phyloP scores from a whole-genome alignment of 73 alveolate genomes.

The Blepharisma japonicum region DNA sequence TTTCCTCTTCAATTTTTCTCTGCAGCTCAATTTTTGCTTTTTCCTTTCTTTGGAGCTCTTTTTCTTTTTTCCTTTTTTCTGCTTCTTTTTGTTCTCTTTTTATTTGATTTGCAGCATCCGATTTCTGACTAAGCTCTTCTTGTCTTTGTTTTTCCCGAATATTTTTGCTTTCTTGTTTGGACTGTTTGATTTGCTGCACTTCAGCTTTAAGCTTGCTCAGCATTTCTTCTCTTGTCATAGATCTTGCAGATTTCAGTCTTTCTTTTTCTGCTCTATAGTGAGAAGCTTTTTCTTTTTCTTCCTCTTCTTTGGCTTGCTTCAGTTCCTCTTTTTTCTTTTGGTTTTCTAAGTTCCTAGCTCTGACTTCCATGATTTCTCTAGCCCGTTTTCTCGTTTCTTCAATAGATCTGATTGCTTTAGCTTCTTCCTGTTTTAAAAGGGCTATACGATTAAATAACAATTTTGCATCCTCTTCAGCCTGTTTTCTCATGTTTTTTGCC shows the following conservation, averaged over 20 bases:
- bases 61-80: slow-evolving; percentile 36
- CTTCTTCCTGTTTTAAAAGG: slow-evolving; percentile 39
- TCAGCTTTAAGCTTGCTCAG: not conserved
- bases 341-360: slow-evolving; percentile 33
- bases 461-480: slow-evolving; percentile 41
- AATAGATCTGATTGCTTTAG: slow-evolving; percentile 41
- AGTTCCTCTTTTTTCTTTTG: not conserved
- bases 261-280: not conserved
- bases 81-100: slow-evolving; percentile 35
- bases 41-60: slow-evolving; percentile 24
- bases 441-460: slow-evolving; percentile 45
- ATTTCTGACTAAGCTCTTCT: not conserved
- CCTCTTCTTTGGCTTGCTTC: not conserved
- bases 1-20: slow-evolving; percentile 35
- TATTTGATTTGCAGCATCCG: not conserved
- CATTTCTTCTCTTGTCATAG: not conserved
- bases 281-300: not conserved
- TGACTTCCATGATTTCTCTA: slow-evolving; percentile 38
- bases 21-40: slow-evolving; percentile 35
- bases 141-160: not conserved
- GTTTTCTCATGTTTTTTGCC: not conserved
- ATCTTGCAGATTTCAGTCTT: not conserved
- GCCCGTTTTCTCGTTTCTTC: slow-evolving; percentile 50
- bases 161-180: not conserved
- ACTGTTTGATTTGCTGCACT: not conserved